Conservation (phyloP, 208 protist genomes). For the Wallacemonas collosoma region DNA sequence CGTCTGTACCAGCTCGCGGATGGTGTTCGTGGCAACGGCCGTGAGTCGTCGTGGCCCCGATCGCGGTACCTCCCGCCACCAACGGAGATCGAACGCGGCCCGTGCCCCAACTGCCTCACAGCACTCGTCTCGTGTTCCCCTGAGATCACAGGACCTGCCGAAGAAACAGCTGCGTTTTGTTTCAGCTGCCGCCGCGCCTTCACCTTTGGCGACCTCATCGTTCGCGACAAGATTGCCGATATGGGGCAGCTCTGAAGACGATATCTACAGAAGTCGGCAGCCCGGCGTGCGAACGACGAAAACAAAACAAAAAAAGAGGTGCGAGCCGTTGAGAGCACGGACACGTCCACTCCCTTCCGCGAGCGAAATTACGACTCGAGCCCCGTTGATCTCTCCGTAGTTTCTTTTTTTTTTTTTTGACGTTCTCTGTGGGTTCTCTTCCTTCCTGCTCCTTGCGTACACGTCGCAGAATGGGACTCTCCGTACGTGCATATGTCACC, state of each 20-base stretch:
- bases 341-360: no score
- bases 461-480: no score
- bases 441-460: background rate
- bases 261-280: no score
- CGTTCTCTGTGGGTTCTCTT: background rate
- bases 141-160: conserved; percentile 19
- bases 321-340: no score
- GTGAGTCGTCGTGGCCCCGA: conserved; percentile 9
- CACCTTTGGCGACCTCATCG: conserved; percentile 63
- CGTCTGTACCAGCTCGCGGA: conserved; percentile 3
- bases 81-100: conserved; percentile 46
- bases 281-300: background rate
- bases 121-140: conserved; percentile 44
- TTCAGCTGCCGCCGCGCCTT: conserved; percentile 80
- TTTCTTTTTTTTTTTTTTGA: background rate
- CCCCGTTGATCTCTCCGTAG: background rate
- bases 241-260: conserved; percentile 14
- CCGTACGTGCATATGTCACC: no score
- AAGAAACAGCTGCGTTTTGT: conserved; percentile 74
- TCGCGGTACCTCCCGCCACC: conserved; percentile 27
- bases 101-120: conserved; percentile 70
- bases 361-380: background rate
- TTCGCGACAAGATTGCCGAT: conserved; percentile 25
- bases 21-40: background rate
- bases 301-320: conserved; percentile 11